A percentile compares a stretch with the other conserved stretches of the same genome.
These are phyloP conservation scores for Aegilops speltoides DNA, from an alignment of 176 grass and related monocot species.

Conservation along the genomic window DNA sequence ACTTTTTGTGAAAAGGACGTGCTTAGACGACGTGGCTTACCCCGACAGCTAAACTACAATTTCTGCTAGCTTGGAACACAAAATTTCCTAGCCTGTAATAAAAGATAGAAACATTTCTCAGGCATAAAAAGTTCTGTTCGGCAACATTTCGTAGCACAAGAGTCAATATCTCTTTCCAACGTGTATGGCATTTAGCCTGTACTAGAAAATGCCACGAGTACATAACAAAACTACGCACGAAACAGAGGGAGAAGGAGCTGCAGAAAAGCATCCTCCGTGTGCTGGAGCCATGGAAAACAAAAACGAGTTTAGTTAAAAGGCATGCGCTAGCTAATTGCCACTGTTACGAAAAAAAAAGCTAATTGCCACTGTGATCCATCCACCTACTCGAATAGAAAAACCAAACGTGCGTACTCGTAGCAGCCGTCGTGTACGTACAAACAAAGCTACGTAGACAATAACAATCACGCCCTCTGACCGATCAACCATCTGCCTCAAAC, in stretches of 20 bases:
- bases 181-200: conserved; percentile 1
- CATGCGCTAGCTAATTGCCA: neutral
- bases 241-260: neutral
- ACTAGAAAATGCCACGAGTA: neutral
- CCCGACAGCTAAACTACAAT: neutral
- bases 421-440: neutral
- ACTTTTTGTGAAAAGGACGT: conserved; percentile 6
- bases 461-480: neutral
- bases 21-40: conserved; percentile 10
- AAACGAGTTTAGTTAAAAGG: neutral
- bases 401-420: conserved; percentile 34
- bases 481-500: neutral
- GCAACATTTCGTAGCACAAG: neutral
- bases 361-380: neutral
- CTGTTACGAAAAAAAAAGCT: no score
- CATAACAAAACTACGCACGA: no score
- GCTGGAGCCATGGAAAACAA: neutral
- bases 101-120: no score
- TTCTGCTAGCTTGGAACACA: neutral
- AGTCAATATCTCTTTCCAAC: neutral
- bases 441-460: neutral
- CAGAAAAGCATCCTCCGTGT: neutral
- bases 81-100: neutral
- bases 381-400: conserved; percentile 32
- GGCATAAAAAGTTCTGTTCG: no score